Evolutionary conservation across 2,329 filamentous ascomycete species (phyloP).

Genomic region (Colletotrichum sp.): DNA sequence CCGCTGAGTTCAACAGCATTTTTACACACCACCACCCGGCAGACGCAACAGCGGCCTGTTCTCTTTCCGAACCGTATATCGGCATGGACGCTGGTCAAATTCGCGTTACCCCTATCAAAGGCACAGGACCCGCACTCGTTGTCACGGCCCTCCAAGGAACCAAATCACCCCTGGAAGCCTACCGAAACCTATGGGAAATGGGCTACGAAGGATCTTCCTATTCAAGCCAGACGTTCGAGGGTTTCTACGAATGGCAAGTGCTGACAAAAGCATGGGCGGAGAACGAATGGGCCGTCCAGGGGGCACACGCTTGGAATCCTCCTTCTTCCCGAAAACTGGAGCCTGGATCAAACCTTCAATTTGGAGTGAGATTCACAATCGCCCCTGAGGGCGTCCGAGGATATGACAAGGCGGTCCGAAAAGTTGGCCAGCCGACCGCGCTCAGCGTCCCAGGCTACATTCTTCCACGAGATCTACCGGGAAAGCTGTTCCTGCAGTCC

Average conservation of each 20-base stretch:
- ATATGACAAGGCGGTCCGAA: no score
- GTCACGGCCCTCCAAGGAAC: slow-evolving; percentile 53
- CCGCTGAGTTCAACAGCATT: slow-evolving; percentile 67
- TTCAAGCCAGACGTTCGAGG: slow-evolving; percentile 61
- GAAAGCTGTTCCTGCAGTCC: no score
- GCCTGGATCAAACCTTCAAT: slow-evolving; percentile 49
- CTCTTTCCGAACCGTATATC: slow-evolving; percentile 63
- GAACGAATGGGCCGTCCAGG: slow-evolving; percentile 54
- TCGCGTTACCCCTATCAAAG: slow-evolving; percentile 53
- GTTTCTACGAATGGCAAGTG: slow-evolving; percentile 65
- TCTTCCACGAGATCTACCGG: no score
- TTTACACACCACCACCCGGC: slow-evolving; percentile 55
- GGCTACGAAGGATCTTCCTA: slow-evolving; percentile 49
- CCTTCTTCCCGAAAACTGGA: slow-evolving; percentile 50
- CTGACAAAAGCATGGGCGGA: slow-evolving; percentile 59
- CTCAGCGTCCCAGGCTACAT: no score
- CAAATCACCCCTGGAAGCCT: slow-evolving; percentile 25
- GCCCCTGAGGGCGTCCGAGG: slow-evolving; percentile 35
- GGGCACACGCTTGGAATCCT: slow-evolving; percentile 55
- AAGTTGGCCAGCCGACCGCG: no score
- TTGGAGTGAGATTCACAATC: slow-evolving; percentile 41
- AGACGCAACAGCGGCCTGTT: slow-evolving; percentile 55
- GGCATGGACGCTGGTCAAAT: slow-evolving; percentile 63
- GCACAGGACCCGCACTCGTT: slow-evolving; percentile 57
- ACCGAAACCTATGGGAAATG: slow-evolving; percentile 60